phyloP scores from a whole-genome alignment of 2,329 filamentous ascomycete genomes.

The Penicillium glabrum region DNA sequence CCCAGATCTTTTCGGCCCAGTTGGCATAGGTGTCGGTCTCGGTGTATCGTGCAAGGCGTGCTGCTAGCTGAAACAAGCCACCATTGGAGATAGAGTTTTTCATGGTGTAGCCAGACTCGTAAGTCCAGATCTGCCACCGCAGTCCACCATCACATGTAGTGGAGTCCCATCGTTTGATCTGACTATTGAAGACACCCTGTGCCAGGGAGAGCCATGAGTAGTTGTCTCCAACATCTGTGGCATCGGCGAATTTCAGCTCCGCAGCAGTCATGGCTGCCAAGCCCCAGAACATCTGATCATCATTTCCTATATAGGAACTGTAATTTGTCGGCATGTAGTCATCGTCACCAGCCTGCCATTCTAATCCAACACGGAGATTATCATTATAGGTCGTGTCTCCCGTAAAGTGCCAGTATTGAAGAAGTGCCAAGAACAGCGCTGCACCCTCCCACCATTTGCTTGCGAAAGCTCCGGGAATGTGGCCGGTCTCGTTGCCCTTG shows the following conservation, averaged over 20 bases:
- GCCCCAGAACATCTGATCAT: constrained; percentile 72
- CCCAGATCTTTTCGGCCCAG: constrained; percentile 61
- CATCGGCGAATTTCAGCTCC: constrained; percentile 58
- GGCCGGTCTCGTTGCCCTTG: constrained; percentile 51
- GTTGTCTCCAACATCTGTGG: constrained; percentile 49
- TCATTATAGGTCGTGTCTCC: constrained; percentile 64
- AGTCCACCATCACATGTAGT: constrained; percentile 68
- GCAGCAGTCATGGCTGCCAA: constrained; percentile 67
- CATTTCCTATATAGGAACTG: constrained; percentile 55
- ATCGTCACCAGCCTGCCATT: constrained; percentile 32
- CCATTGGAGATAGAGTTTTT: constrained; percentile 82
- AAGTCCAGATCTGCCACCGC: constrained; percentile 76
- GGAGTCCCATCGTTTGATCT: constrained; percentile 69
- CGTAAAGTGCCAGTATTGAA: constrained; percentile 70
- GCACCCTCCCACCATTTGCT: constrained; percentile 77
- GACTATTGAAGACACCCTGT: constrained; percentile 70
- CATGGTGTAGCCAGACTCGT: constrained; percentile 77
- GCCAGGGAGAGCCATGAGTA: constrained; percentile 55
- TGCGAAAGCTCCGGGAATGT: constrained; percentile 57
- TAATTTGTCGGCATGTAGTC: constrained; percentile 40
- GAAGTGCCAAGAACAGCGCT: constrained; percentile 65
- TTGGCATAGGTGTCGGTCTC: constrained; percentile 64
- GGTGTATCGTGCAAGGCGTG: constrained; percentile 67
- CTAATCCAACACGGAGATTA: constrained; percentile 47
- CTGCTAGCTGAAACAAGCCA: constrained; percentile 75